Conservation (phyloP, 306 rosid species). For the Bauhinia variegata region DNA sequence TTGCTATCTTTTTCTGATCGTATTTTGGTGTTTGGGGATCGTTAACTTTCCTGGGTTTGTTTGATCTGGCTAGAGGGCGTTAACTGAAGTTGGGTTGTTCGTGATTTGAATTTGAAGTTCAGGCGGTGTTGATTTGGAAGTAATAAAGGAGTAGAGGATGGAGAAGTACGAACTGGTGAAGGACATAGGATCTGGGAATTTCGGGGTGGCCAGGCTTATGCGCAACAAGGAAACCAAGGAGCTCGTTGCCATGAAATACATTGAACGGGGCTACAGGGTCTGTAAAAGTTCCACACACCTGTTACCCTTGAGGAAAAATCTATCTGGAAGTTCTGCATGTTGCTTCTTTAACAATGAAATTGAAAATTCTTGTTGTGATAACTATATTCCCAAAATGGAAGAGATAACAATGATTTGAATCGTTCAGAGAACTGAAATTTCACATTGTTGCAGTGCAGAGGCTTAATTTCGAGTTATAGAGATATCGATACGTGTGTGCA, state of each 20-base stretch:
- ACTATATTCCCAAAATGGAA: neutral
- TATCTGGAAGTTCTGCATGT: no score
- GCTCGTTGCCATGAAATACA: conserved; percentile 85
- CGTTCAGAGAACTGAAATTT: neutral
- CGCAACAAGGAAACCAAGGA: conserved; percentile 71
- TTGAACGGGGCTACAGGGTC: conserved; percentile 74
- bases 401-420: neutral
- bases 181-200: conserved; percentile 88
- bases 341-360: neutral
- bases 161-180: conserved; percentile 80
- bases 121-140: neutral
- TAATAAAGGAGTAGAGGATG: conserved; percentile 37
- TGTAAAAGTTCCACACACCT: neutral
- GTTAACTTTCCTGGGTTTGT: conserved; percentile 1
- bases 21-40: neutral
- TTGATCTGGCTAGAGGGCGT: conserved; percentile 4
- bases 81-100: neutral
- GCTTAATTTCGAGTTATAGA: neutral
- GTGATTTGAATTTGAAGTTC: neutral
- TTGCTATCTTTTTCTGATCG: neutral
- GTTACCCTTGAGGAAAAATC: neutral
- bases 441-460: neutral
- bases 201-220: conserved; percentile 87
- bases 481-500: neutral
- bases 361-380: neutral